Conservation (phyloP, 176 grass and related monocot genomes). For the Aegilops umbellulata region DNA sequence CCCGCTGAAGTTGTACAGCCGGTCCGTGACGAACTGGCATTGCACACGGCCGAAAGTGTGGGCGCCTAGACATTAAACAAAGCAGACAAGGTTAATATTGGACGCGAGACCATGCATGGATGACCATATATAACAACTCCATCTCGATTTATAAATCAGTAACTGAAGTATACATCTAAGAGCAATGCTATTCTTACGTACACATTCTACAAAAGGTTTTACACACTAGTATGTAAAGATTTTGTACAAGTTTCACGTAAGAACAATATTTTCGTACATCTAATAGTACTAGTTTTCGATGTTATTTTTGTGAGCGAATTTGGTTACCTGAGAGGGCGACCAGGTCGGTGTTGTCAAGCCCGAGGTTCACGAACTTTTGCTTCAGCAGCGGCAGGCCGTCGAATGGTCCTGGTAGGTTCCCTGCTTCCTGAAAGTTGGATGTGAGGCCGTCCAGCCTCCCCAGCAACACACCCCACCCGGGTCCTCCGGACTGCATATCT, state of each 20-base stretch:
- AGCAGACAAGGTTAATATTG: background rate
- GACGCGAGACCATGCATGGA: background rate
- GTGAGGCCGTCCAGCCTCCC: slow-evolving; percentile 55
- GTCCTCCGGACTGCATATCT: slow-evolving; percentile 64
- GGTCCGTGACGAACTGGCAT: slow-evolving; percentile 37
- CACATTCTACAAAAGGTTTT: too few relatives aligned
- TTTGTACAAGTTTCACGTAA: too few relatives aligned
- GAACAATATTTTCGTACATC: too few relatives aligned
- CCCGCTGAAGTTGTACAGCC: slow-evolving; percentile 65
- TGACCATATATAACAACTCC: background rate
- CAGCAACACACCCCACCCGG: slow-evolving; percentile 44
- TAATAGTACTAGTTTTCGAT: too few relatives aligned
- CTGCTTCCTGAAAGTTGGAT: slow-evolving; percentile 3
- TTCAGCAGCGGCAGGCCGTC: slow-evolving; percentile 30
- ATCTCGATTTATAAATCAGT: too few relatives aligned
- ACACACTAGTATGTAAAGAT: too few relatives aligned
- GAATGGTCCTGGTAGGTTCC: slow-evolving; percentile 30
- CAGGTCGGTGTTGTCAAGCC: slow-evolving; percentile 43
- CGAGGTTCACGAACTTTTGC: background rate
- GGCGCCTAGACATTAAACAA: slow-evolving; percentile 32
- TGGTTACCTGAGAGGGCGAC: slow-evolving; percentile 60
- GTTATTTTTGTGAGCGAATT: background rate
- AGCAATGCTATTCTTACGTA: too few relatives aligned
- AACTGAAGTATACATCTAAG: too few relatives aligned
- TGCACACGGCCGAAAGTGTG: slow-evolving; percentile 66